Percentiles rank a stretch among this genome's conserved stretches.
These are phyloP conservation scores for Ophioceras dolichostomum DNA, from an alignment of 2,329 filamentous ascomycete genomes.

Conservation along the genomic window DNA sequence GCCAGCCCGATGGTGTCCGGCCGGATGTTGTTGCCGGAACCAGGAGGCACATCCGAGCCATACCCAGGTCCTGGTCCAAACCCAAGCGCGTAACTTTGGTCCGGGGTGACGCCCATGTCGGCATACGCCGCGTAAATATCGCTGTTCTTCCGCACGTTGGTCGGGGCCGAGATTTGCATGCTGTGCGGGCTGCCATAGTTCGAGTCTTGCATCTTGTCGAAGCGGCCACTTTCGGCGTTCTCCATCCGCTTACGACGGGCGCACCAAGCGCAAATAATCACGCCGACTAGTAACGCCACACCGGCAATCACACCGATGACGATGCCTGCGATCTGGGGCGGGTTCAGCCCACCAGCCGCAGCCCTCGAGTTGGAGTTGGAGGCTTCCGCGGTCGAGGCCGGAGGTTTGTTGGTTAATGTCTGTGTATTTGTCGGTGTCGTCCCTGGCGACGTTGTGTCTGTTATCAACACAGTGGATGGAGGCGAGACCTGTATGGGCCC, in stretches of 20 bases:
- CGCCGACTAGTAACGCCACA: conserved; percentile 31
- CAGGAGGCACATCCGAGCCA: no score
- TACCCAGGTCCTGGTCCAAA: no score
- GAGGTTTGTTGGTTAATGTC: no score
- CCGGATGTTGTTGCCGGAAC: conserved; percentile 19
- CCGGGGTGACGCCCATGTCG: no score
- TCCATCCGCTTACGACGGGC: conserved; percentile 23
- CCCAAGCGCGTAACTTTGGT: no score
- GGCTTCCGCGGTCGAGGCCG: background rate
- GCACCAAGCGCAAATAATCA: conserved; percentile 31
- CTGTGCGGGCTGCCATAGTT: conserved; percentile 9
- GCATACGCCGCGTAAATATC: no score
- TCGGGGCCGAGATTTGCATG: conserved; percentile 29
- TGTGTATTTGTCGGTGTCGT: conserved; percentile 6
- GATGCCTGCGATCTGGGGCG: conserved; percentile 44
- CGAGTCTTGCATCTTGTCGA: conserved; percentile 23
- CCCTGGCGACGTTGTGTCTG: no score
- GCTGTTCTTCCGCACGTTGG: no score
- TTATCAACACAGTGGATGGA: no score
- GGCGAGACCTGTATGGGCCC: conserved; percentile 19
- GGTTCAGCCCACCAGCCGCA: conserved; percentile 13
- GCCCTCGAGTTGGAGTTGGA: background rate
- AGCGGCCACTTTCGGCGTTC: conserved; percentile 21
- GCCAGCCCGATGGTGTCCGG: conserved; percentile 31
- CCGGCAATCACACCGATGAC: conserved; percentile 39